Conservation (phyloP, 371 early-diverging fungal genomes). For the Apophysomyces trapeziformis region DNA sequence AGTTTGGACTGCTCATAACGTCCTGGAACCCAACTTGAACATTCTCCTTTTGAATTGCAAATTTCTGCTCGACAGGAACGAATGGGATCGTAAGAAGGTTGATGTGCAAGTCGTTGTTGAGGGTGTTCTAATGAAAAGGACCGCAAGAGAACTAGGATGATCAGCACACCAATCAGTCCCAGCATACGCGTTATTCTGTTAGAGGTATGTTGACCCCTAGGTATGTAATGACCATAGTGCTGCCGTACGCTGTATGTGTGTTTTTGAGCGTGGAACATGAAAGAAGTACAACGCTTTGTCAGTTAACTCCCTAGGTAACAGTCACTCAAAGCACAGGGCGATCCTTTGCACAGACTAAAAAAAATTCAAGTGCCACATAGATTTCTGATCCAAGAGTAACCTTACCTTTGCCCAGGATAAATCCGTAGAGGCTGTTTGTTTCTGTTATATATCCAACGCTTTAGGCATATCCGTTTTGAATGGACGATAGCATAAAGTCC, state of each 20-base stretch:
- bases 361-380: too few relatives aligned
- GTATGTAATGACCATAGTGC: neutral
- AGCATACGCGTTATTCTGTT: neutral
- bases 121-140: constrained; percentile 11
- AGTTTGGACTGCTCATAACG: neutral
- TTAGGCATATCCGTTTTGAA: too few relatives aligned
- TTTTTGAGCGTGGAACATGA: constrained; percentile 2
- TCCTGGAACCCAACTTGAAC: constrained; percentile 34
- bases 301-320: too few relatives aligned
- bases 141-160: neutral
- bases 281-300: too few relatives aligned
- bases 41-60: constrained; percentile 31
- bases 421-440: too few relatives aligned
- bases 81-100: constrained; percentile 22
- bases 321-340: too few relatives aligned
- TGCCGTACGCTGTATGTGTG: neutral
- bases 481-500: too few relatives aligned
- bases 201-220: neutral
- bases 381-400: too few relatives aligned
- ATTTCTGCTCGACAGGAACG: constrained; percentile 23
- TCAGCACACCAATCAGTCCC: neutral
- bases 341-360: too few relatives aligned
- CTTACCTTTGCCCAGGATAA: too few relatives aligned
- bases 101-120: constrained; percentile 16
- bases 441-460: too few relatives aligned